A percentile compares a stretch with the other conserved stretches of the same genome.
Evolutionary conservation across 2,329 filamentous ascomycete species (phyloP).

Genomic region (Colletotrichum trifolii): DNA sequence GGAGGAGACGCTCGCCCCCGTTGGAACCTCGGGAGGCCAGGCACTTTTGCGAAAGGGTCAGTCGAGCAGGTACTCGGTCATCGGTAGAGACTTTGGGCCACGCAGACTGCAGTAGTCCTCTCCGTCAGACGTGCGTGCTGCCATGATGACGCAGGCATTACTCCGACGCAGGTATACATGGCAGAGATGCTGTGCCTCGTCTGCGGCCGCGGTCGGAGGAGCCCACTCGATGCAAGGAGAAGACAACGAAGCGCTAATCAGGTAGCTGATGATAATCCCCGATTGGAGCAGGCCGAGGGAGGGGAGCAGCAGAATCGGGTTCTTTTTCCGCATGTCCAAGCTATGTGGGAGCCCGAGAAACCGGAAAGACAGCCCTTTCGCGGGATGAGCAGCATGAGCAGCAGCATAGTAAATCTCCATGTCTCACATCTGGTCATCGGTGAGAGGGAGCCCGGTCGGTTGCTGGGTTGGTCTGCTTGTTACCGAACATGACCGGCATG

Average conservation of each 20-base stretch:
- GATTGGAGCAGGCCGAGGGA: constrained; percentile 17
- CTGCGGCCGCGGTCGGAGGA: too few species aligned
- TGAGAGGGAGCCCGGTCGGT: constrained; percentile 7
- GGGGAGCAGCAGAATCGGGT: constrained; percentile 9
- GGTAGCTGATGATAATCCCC: constrained; percentile 14
- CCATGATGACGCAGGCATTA: too few species aligned
- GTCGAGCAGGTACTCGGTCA: background rate
- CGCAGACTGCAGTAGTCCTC: too few species aligned
- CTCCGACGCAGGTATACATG: too few species aligned
- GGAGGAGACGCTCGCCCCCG: constrained; percentile 11
- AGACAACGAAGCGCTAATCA: too few species aligned
- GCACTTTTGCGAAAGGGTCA: constrained; percentile 18
- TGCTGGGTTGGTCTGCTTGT: background rate
- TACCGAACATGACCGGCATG: constrained; percentile 29
- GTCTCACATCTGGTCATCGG: constrained; percentile 4
- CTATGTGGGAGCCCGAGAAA: constrained; percentile 10
- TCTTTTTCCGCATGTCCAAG: background rate
- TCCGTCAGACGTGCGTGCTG: too few species aligned
- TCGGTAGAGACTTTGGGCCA: background rate
- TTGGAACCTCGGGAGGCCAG: background rate
- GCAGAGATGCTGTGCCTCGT: too few species aligned
- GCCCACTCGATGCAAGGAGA: too few species aligned
- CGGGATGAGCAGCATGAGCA: too few species aligned
- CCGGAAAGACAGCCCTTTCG: constrained; percentile 2
- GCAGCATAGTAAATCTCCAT: background rate